A percentile compares a stretch with the other conserved stretches of the same genome.
phyloP scores from a whole-genome alignment of 83 land plant species.

The Picea engelmannii region DNA sequence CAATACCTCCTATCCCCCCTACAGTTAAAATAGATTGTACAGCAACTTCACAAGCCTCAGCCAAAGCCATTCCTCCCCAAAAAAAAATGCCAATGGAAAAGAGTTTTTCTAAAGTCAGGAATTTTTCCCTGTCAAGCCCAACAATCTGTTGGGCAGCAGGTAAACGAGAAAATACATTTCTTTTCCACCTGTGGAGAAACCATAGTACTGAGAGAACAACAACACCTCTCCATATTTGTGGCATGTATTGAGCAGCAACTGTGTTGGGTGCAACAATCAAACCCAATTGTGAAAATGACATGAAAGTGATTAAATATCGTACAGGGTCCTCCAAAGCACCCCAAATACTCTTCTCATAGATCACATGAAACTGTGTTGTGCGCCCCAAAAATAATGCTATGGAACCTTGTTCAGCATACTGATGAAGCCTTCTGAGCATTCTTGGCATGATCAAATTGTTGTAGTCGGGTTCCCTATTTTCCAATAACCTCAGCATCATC shows the following conservation, averaged over 20 bases:
- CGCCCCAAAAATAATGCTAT: too few relatives aligned
- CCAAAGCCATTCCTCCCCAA: conserved; percentile 79
- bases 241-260: conserved; percentile 30
- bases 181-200: conserved; percentile 90
- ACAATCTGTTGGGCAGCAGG: conserved; percentile 30
- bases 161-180: conserved; percentile 55
- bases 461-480: too few relatives aligned
- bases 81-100: conserved; percentile 74
- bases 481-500: too few relatives aligned
- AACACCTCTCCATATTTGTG: conserved; percentile 82
- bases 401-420: too few relatives aligned
- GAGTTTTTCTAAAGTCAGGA: conserved; percentile 68
- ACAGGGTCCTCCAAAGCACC: too few relatives aligned
- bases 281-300: too few relatives aligned
- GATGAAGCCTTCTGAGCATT: too few relatives aligned
- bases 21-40: conserved; percentile 87
- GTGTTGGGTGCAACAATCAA: too few relatives aligned
- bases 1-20: conserved; percentile 94
- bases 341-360: too few relatives aligned
- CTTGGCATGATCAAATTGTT: too few relatives aligned
- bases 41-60: conserved; percentile 93
- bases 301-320: too few relatives aligned
- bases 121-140: conserved; percentile 55
- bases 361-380: too few relatives aligned
- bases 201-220: conserved; percentile 70